Conservation (phyloP, 2,329 filamentous ascomycete genomes). For the Colletotrichum sp. region DNA sequence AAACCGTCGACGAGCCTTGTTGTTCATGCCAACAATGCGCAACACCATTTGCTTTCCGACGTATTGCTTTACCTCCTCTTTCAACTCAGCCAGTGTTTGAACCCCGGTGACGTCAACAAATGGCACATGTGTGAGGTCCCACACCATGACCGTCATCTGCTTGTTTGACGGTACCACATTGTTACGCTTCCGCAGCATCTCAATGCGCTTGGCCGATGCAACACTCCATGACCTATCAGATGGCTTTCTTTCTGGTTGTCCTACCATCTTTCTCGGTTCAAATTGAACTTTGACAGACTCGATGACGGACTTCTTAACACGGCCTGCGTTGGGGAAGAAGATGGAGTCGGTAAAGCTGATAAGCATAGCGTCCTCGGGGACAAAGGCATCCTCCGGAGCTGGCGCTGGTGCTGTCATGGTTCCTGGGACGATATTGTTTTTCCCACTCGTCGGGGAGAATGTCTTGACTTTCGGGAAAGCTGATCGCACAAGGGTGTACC, state of each 20-base stretch:
- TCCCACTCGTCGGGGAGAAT: conserved; percentile 29
- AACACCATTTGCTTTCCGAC: conserved; percentile 49
- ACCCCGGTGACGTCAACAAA: conserved; percentile 60
- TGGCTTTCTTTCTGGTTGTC: conserved; percentile 38
- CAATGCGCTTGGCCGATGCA: conserved; percentile 49
- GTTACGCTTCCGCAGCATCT: conserved; percentile 44
- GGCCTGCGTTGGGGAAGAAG: conserved; percentile 66
- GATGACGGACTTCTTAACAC: conserved; percentile 51
- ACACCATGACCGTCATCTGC: conserved; percentile 50
- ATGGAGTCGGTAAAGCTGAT: conserved; percentile 62
- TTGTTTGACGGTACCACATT: conserved; percentile 36
- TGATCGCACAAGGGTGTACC: conserved; percentile 62
- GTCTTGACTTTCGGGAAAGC: conserved; percentile 53
- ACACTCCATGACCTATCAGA: conserved; percentile 59
- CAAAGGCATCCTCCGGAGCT: conserved; percentile 23
- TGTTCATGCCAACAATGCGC: conserved; percentile 51
- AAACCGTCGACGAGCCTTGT: conserved; percentile 43
- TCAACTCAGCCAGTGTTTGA: conserved; percentile 50
- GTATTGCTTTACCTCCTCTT: conserved; percentile 52
- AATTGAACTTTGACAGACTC: conserved; percentile 49
- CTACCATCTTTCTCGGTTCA: conserved; percentile 44
- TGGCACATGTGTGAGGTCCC: conserved; percentile 56
- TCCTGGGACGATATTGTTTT: conserved; percentile 31
- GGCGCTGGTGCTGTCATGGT: conserved; percentile 25
- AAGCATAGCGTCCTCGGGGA: conserved; percentile 55